Evolutionary conservation across 2,329 filamentous ascomycete genomes (phyloP).

Genomic region (Elsinoe australis): DNA sequence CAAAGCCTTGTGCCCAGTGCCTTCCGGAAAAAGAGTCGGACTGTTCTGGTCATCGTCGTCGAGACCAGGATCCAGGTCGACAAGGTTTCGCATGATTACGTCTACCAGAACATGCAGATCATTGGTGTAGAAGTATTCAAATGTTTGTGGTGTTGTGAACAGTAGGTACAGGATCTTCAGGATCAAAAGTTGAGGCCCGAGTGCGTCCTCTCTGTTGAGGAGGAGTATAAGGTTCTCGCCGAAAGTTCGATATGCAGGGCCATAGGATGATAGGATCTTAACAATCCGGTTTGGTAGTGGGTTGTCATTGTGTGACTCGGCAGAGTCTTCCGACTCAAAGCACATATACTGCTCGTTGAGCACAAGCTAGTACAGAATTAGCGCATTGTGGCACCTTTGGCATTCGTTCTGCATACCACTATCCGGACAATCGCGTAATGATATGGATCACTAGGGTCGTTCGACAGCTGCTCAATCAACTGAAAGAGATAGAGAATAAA

Average conservation of each 20-base stretch:
- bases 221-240: constrained; percentile 95
- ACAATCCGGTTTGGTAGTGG: constrained; percentile 83
- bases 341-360: constrained; percentile 96
- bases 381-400: not conserved
- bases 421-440: constrained; percentile 94
- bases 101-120: constrained; percentile 90
- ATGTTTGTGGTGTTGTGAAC: constrained; percentile 83
- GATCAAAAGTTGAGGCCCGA: constrained; percentile 89
- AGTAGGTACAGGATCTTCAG: constrained; percentile 91
- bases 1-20: constrained; percentile 43
- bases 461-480: constrained; percentile 78
- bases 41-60: constrained; percentile 30
- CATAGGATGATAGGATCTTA: constrained; percentile 77
- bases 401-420: constrained; percentile 51
- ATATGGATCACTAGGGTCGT: constrained; percentile 85
- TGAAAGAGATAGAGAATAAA: constrained; percentile 80
- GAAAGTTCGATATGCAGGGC: constrained; percentile 80
- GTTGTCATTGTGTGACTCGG: not conserved
- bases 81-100: constrained; percentile 92
- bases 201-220: constrained; percentile 87
- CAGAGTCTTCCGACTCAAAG: constrained; percentile 52
- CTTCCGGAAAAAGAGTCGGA: constrained; percentile 19
- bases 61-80: constrained; percentile 82
- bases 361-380: constrained; percentile 57
- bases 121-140: constrained; percentile 98